phyloP scores from a whole-genome alignment of 1,139 yeast genomes.

The Geotrichum macrosporum region DNA sequence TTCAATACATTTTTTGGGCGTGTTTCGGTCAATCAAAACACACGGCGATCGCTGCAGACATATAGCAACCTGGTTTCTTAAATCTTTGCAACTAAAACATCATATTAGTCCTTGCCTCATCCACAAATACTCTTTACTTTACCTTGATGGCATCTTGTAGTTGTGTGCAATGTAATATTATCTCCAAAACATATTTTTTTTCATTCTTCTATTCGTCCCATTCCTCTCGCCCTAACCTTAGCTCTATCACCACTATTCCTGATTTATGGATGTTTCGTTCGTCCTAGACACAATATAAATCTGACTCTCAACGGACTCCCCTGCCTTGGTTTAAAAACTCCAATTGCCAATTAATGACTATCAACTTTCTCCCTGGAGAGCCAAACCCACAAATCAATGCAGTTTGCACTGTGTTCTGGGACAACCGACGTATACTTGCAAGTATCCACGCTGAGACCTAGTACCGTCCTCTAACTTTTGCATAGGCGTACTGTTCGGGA shows the following conservation, averaged over 20 bases:
- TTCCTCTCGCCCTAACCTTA: neutral
- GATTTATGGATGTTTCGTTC: too few relatives aligned
- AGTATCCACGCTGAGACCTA: conserved; percentile 21
- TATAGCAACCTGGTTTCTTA: conserved; percentile 86
- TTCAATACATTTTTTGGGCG: conserved; percentile 83
- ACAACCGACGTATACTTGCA: conserved; percentile 53
- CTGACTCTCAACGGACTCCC: too few relatives aligned
- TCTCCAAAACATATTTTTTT: neutral
- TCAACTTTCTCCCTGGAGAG: conserved; percentile 74
- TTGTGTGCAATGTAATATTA: neutral
- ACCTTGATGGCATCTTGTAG: conserved; percentile 21
- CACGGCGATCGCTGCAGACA: conserved; percentile 96
- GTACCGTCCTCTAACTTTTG: neutral
- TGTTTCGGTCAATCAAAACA: conserved; percentile 81
- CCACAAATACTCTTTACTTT: too few relatives aligned
- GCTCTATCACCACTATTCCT: too few relatives aligned
- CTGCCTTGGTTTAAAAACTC: too few relatives aligned
- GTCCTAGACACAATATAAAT: too few relatives aligned
- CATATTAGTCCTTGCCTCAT: too few relatives aligned
- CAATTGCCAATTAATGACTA: conserved; percentile 27
- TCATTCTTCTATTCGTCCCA: too few relatives aligned
- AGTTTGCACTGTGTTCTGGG: conserved; percentile 65
- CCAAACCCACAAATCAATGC: conserved; percentile 59
- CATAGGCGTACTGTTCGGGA: conserved; percentile 73
- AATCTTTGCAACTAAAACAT: conserved; percentile 74